A percentile compares a stretch with the other conserved stretches of the same genome.
Evolutionary conservation across 2,329 filamentous ascomycete species (phyloP).

Genomic region (Cryphonectria carpinicola): DNA sequence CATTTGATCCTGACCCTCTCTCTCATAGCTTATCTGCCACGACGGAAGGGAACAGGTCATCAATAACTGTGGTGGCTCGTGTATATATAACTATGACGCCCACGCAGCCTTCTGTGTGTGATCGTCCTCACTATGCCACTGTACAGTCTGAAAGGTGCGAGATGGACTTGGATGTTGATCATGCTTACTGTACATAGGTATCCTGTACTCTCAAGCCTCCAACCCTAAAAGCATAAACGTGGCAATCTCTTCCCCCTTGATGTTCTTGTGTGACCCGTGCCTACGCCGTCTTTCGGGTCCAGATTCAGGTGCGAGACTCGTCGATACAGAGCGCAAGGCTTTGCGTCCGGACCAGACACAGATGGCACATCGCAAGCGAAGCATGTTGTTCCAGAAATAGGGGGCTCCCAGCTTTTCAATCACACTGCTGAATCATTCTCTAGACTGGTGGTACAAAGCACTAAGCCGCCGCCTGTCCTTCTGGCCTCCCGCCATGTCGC

Average conservation of each 20-base stretch:
- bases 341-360: background rate
- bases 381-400: background rate
- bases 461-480: background rate
- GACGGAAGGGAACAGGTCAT: background rate
- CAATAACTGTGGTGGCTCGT: background rate
- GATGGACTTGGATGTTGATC: background rate
- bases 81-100: background rate
- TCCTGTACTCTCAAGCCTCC: background rate
- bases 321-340: background rate
- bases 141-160: background rate
- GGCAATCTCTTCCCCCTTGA: background rate
- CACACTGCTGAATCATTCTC: background rate
- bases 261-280: background rate
- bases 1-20: background rate
- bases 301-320: background rate
- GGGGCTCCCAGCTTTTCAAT: background rate
- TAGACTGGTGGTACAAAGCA: background rate
- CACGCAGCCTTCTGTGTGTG: conserved; percentile 4
- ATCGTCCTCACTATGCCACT: background rate
- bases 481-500: background rate
- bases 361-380: background rate
- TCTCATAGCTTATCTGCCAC: background rate
- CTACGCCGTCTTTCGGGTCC: background rate
- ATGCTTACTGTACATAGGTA: background rate
- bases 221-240: background rate